Conservation (phyloP, 108 stramenopile species). For the Asterionellopsis glacialis region DNA sequence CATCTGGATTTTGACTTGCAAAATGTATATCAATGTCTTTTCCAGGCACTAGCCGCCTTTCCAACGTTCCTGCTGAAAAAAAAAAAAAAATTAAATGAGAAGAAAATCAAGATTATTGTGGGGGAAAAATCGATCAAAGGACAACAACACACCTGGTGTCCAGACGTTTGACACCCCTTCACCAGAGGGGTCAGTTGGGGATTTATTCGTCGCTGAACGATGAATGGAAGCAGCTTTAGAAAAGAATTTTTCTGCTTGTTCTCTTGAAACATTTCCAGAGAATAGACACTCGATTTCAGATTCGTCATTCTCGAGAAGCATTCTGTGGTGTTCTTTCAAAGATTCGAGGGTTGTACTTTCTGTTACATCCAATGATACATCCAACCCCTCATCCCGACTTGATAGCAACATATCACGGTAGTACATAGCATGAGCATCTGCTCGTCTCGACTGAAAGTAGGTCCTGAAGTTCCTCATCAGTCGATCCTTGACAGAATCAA, state of each 20-base stretch:
- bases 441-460: constrained; percentile 64
- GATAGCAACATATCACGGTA: constrained; percentile 61
- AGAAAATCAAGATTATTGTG: background rate
- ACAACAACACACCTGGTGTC: too few species aligned
- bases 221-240: constrained; percentile 17
- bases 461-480: constrained; percentile 46
- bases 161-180: too few species aligned
- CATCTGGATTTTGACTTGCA: constrained; percentile 61
- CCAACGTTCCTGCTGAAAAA: constrained; percentile 31
- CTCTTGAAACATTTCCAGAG: constrained; percentile 66
- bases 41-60: constrained; percentile 43
- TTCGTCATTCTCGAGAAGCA: constrained; percentile 36
- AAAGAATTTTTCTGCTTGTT: constrained; percentile 54
- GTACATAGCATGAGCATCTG: constrained; percentile 64
- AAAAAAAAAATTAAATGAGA: background rate
- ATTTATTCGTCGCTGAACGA: background rate
- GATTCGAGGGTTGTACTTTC: constrained; percentile 34
- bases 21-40: constrained; percentile 78
- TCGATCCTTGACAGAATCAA: constrained; percentile 62
- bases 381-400: constrained; percentile 41
- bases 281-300: constrained; percentile 53
- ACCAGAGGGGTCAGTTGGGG: too few species aligned
- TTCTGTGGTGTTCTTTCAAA: constrained; percentile 41
- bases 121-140: too few species aligned
- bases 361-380: constrained; percentile 35